Evolutionary conservation across 2,329 filamentous ascomycete genomes (phyloP).

Genomic region (Alternaria angustiovoidea): DNA sequence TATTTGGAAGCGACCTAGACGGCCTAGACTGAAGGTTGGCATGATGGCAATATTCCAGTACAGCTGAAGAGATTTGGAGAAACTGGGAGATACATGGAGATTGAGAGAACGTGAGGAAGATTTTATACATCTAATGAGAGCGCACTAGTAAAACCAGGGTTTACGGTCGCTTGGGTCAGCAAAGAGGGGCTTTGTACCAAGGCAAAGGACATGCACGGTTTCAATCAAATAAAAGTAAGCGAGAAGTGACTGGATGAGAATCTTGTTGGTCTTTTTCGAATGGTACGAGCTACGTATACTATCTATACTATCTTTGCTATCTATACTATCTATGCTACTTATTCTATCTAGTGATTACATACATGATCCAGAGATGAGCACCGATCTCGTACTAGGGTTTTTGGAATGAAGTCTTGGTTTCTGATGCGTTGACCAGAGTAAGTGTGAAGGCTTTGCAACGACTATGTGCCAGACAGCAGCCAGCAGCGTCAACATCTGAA

Average conservation of each 20-base stretch:
- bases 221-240: background rate
- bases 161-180: background rate
- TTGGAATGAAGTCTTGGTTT: background rate
- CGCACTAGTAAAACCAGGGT: slow-evolving; percentile 4
- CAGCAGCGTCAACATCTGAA: background rate
- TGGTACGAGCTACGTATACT: background rate
- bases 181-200: background rate
- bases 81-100: background rate
- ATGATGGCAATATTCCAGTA: background rate
- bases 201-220: background rate
- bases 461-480: background rate
- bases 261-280: background rate
- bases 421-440: background rate
- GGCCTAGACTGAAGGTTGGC: background rate
- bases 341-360: slow-evolving; percentile 3
- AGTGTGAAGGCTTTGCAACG: background rate
- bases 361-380: slow-evolving; percentile 3
- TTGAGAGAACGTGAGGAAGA: background rate
- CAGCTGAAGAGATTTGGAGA: background rate
- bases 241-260: background rate
- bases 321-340: slow-evolving; percentile 1
- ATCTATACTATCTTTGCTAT: slow-evolving; percentile 1
- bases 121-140: background rate
- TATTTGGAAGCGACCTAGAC: slow-evolving; percentile 5
- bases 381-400: background rate